A percentile compares a stretch with the other conserved stretches of the same genome.
Evolutionary conservation across 2,329 filamentous ascomycete species (phyloP).

Genomic region (Metarhizium guizhouense): DNA sequence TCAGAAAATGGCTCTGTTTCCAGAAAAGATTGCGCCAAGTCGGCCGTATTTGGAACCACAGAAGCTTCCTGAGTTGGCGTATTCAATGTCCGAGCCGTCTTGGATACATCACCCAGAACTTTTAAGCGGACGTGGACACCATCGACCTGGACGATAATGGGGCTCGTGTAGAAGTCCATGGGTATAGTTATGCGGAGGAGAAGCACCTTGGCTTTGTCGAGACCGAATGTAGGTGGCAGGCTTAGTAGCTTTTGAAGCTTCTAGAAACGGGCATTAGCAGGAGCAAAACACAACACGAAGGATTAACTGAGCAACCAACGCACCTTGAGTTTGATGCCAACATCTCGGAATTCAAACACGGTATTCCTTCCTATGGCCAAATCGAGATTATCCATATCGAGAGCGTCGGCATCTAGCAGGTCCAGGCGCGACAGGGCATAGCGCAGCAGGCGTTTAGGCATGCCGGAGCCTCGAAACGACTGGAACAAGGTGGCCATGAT

Average conservation of each 20-base stretch:
- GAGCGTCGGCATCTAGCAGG: conserved; percentile 75
- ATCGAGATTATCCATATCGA: conserved; percentile 80
- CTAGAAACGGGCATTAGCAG: conserved; percentile 34
- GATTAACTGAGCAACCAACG: conserved; percentile 12
- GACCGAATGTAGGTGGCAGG: conserved; percentile 61
- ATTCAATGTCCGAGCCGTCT: conserved; percentile 32
- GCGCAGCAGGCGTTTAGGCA: conserved; percentile 82
- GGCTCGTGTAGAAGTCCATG: conserved; percentile 77
- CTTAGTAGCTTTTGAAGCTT: conserved; percentile 69
- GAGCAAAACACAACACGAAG: conserved; percentile 1
- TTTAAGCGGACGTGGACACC: conserved; percentile 66
- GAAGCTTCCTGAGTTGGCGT: conserved; percentile 19
- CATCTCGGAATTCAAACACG: conserved; percentile 77
- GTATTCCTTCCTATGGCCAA: conserved; percentile 75
- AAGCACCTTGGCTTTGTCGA: conserved; percentile 67
- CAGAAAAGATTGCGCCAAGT: conserved; percentile 72
- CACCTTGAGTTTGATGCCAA: conserved; percentile 72
- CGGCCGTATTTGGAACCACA: conserved; percentile 57
- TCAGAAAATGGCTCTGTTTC: conserved; percentile 59
- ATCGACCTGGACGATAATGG: conserved; percentile 73
- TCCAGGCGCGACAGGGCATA: conserved; percentile 79
- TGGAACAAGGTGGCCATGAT: conserved; percentile 66
- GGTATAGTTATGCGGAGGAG: conserved; percentile 75
- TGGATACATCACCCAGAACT: conserved; percentile 30
- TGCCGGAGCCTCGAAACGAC: conserved; percentile 56